Evolutionary conservation across 129 eudicot species (phyloP), one percentile per base, ranked within the genome.

Genomic region (Arctium lappa): DNA sequence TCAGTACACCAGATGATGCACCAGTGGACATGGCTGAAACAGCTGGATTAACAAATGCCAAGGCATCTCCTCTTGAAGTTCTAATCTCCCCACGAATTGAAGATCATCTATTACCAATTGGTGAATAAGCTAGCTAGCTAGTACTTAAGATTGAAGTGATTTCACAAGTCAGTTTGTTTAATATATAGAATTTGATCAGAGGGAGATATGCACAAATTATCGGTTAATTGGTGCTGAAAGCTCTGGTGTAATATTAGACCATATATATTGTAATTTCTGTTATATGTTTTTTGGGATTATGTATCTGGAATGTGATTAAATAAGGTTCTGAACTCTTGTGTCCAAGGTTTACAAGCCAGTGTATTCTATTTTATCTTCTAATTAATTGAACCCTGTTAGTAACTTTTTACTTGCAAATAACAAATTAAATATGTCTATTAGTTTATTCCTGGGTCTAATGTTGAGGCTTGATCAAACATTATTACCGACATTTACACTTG

Each of bases 41-140:
- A 5, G 37, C 48, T 74, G 87, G 87, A 39, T 42, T 85, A 37
- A 85, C 87, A 2, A 85, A 66, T 37, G 76, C 74, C 2, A 85
- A 85, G 37, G 65, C 84, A 39, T 79, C 81, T 15, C 78, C 87
- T 11, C 84, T 85, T 68, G 80, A 85, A 74, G 78, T 85, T 79
- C 77, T 85, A 5, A 77, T 85, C 34, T 50, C 81, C 3, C 87
- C 87, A 69, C 77, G 87, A 22, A 22, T 22, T 22, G 27, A 33
- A 27, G 69, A 39, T 48, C 84, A 12, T 71, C 60, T 13, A 30
- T 15, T 80, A 46, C 70, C 37, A 32, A 8, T 31, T 68, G 68
- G 29, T 60, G 68, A 16, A 16, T 18, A 16, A n/a, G 1, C 13
- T 4, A 5, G 4, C 5, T 37, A 10, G 15, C 15, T 48, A 48